Conservation (phyloP, 2,329 filamentous ascomycete species). For the Ophiosphaerella narmari region DNA sequence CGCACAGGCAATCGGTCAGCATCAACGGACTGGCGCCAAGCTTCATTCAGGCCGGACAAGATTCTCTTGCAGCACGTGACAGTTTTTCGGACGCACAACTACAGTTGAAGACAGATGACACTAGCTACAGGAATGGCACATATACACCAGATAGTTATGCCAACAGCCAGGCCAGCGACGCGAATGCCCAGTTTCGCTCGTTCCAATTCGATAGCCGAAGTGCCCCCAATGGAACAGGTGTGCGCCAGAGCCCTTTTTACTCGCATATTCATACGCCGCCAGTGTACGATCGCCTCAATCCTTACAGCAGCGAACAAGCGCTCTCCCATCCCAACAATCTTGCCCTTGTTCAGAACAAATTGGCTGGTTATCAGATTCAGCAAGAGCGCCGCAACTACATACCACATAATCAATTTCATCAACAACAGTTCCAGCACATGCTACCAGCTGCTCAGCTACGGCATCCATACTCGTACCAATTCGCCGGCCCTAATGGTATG, state of each 20-base stretch:
- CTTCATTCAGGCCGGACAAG: slow-evolving; percentile 28
- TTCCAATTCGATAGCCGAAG: slow-evolving; percentile 50
- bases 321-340: slow-evolving; percentile 51
- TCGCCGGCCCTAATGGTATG: slow-evolving; percentile 42
- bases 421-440: slow-evolving; percentile 39
- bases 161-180: slow-evolving; percentile 35
- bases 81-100: slow-evolving; percentile 29
- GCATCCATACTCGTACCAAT: slow-evolving; percentile 42
- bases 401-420: slow-evolving; percentile 38
- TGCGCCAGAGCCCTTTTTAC: slow-evolving; percentile 55
- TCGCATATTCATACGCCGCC: slow-evolving; percentile 52
- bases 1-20: slow-evolving; percentile 42
- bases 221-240: slow-evolving; percentile 49
- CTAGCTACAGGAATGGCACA: slow-evolving; percentile 26
- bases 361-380: slow-evolving; percentile 54
- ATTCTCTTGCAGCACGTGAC: slow-evolving; percentile 28
- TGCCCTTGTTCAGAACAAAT: slow-evolving; percentile 54
- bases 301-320: slow-evolving; percentile 49
- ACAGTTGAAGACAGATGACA: slow-evolving; percentile 23
- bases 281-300: slow-evolving; percentile 49
- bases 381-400: slow-evolving; percentile 44
- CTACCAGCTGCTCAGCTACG: slow-evolving; percentile 44
- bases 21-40: slow-evolving; percentile 29
- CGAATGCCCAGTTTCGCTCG: slow-evolving; percentile 44
- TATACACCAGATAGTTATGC: slow-evolving; percentile 45